These are phyloP conservation scores for Gaeumannomyces tritici DNA, from an alignment of 2,329 filamentous ascomycete species.

Conservation along the genomic window DNA sequence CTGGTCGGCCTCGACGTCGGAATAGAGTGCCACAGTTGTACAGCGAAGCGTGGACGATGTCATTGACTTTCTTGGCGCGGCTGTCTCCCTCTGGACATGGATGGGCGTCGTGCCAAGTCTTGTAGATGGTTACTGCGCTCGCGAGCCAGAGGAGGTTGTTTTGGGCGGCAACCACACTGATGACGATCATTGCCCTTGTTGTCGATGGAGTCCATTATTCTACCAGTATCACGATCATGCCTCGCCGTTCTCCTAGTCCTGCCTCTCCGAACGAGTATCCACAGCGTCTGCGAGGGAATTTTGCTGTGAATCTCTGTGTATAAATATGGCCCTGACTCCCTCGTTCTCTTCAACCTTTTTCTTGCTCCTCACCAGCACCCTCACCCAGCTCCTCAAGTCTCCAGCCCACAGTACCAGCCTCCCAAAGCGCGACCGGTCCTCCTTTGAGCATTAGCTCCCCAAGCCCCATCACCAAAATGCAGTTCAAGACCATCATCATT, in stretches of 20 bases:
- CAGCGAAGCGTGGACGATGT: too few species aligned
- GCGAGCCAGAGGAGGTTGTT: neutral
- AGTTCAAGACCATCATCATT: conserved; percentile 1
- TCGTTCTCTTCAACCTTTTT: neutral
- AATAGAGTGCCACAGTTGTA: too few species aligned
- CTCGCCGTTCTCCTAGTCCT: neutral
- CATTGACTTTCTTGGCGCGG: too few species aligned
- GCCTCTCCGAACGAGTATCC: neutral
- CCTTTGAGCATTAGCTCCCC: neutral
- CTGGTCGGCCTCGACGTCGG: too few species aligned
- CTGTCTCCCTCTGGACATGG: too few species aligned
- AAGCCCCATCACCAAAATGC: neutral
- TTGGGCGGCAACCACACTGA: neutral
- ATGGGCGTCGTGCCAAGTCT: neutral
- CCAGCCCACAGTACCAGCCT: neutral
- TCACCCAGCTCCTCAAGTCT: neutral
- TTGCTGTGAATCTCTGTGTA: neutral
- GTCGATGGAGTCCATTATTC: neutral
- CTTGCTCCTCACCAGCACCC: neutral
- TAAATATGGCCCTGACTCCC: neutral
- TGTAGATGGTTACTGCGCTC: neutral
- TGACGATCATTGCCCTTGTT: neutral
- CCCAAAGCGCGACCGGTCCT: neutral
- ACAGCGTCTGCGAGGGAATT: neutral
- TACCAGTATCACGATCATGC: neutral